Evolutionary conservation across 805 yeast species (phyloP).

Genomic region (Grigorovia transvaalensis): DNA sequence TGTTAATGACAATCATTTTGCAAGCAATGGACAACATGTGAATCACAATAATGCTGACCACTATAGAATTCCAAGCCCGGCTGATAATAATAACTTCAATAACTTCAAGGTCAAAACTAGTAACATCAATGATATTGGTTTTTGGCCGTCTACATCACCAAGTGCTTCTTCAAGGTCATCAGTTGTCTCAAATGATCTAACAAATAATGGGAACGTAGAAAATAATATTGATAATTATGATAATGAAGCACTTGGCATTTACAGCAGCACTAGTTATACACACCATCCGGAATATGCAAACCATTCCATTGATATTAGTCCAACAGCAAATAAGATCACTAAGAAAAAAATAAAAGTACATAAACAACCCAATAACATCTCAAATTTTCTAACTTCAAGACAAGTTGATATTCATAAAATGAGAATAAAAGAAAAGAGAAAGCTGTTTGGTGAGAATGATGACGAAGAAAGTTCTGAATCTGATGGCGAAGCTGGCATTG

Average conservation of each 20-base stretch:
- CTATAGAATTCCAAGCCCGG: not conserved
- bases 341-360: not conserved
- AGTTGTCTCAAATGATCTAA: not conserved
- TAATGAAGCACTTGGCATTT: not conserved
- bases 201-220: not conserved
- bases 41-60: not conserved
- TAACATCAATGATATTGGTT: constrained; percentile 49
- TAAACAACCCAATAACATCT: constrained; percentile 32
- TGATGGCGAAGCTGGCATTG: not conserved
- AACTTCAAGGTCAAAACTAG: constrained; percentile 15
- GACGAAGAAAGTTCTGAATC: not conserved
- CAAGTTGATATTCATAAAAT: constrained; percentile 47
- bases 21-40: not conserved
- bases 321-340: not conserved
- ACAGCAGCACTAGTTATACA: not conserved
- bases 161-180: constrained; percentile 1
- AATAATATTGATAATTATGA: not conserved
- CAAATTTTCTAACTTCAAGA: constrained; percentile 50
- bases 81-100: not conserved
- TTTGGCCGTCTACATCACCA: constrained; percentile 15
- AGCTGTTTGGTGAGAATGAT: not conserved
- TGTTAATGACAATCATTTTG: too few relatives aligned
- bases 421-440: not conserved
- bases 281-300: not conserved
- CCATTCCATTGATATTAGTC: not conserved